These are phyloP conservation scores for Dactylellina drechsleri DNA, from an alignment of 2,329 filamentous ascomycete species.

Conservation along the genomic window DNA sequence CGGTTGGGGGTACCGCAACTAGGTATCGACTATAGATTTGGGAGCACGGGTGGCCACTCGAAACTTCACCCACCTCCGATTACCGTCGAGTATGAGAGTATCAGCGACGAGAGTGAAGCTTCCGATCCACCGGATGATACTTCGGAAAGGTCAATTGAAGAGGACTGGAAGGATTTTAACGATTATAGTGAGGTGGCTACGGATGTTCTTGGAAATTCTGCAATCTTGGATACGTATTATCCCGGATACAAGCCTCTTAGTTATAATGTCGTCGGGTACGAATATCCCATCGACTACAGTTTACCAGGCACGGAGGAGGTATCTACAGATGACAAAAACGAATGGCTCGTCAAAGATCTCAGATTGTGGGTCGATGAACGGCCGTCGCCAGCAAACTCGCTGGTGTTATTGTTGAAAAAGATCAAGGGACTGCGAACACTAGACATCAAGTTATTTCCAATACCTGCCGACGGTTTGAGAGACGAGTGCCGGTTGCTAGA, in stretches of 20 bases:
- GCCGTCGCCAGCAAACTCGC: not conserved
- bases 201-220: not conserved
- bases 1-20: not conserved
- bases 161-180: conserved; percentile 8
- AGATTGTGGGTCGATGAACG: conserved; percentile 23
- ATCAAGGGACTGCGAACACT: conserved; percentile 7
- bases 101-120: not conserved
- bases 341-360: not conserved
- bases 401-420: conserved; percentile 4
- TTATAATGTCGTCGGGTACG: not conserved
- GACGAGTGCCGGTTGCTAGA: not conserved
- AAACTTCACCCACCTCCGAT: conserved; percentile 17
- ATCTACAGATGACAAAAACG: not conserved
- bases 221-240: conserved; percentile 2
- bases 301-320: not conserved
- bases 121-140: too few relatives aligned
- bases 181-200: not conserved
- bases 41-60: conserved; percentile 8
- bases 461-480: not conserved
- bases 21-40: conserved; percentile 33
- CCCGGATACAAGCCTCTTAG: conserved; percentile 14
- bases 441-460: conserved; percentile 15
- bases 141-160: too few relatives aligned
- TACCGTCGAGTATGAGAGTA: not conserved
- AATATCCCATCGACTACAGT: conserved; percentile 2